Evolutionary conservation across 2,329 filamentous ascomycete species (phyloP).

Genomic region (Aspergillus sp.): DNA sequence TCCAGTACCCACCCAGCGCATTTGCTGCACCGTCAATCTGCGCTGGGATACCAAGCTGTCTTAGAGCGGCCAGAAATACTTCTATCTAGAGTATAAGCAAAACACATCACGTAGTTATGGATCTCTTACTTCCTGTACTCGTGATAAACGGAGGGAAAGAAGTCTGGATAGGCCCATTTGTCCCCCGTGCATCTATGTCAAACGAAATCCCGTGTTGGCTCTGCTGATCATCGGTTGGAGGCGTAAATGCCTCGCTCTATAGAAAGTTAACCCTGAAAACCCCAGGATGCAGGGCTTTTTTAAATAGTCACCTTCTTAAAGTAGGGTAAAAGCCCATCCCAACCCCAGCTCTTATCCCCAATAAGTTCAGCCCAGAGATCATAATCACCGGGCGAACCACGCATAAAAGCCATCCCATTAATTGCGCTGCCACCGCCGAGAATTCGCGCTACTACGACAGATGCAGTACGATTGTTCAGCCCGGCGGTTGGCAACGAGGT

Average conservation of each 20-base stretch:
- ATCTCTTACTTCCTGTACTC: too few species aligned
- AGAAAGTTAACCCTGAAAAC: neutral
- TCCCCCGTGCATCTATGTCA: neutral
- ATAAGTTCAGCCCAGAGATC: constrained; percentile 4
- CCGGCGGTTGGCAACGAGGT: neutral
- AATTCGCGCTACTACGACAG: neutral
- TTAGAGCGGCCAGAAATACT: neutral
- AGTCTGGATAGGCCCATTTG: neutral
- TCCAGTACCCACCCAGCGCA: neutral
- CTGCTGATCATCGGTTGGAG: neutral
- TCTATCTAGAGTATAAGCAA: neutral
- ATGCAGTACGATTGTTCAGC: neutral
- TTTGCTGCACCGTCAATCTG: neutral
- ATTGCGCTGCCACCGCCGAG: constrained; percentile 4
- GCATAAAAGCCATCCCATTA: constrained; percentile 4
- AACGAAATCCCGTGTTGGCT: neutral
- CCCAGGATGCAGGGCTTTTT: too few species aligned
- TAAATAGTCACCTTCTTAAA: neutral
- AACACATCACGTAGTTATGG: too few species aligned
- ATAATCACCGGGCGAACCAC: constrained; percentile 4
- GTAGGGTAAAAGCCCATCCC: constrained; percentile 1
- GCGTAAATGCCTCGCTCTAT: constrained; percentile 2
- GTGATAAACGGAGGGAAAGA: neutral
- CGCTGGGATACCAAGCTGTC: neutral
- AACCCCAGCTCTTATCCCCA: neutral